These are phyloP conservation scores for Aspergillus thermomutatus DNA, from an alignment of 2,329 filamentous ascomycete genomes.

Conservation along the genomic window DNA sequence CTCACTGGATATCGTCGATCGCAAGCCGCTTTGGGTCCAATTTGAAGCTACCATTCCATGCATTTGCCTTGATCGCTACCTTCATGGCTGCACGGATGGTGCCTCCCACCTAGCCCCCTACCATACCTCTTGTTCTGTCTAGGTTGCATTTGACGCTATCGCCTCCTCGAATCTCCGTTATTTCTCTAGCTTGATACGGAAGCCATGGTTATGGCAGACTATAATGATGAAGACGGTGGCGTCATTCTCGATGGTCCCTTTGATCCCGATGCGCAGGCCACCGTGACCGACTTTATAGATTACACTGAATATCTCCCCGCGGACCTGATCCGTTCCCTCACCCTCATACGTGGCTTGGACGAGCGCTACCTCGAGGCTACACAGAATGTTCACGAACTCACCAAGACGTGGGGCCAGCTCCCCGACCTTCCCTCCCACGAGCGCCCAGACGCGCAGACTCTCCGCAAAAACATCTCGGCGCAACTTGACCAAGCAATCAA, in stretches of 20 bases:
- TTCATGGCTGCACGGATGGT: slow-evolving; percentile 23
- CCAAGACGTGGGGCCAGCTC: slow-evolving; percentile 45
- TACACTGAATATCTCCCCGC: slow-evolving; percentile 68
- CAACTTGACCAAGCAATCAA: slow-evolving; percentile 54
- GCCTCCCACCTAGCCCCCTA: slow-evolving; percentile 12
- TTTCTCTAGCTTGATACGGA: slow-evolving; percentile 16
- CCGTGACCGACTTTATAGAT: slow-evolving; percentile 65
- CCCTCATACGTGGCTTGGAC: slow-evolving; percentile 54
- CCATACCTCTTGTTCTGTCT: slow-evolving; percentile 7
- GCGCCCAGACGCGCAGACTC: slow-evolving; percentile 49
- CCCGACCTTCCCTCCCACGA: slow-evolving; percentile 48
- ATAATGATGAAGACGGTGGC: slow-evolving; percentile 40
- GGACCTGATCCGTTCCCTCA: slow-evolving; percentile 61
- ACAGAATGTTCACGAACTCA: slow-evolving; percentile 41
- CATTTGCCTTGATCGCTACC: slow-evolving; percentile 11
- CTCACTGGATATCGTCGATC: not conserved
- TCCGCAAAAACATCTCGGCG: slow-evolving; percentile 57
- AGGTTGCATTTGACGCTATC: slow-evolving; percentile 5
- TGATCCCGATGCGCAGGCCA: slow-evolving; percentile 63
- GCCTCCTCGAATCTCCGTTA: slow-evolving; percentile 8
- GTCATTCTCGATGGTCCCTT: slow-evolving; percentile 48
- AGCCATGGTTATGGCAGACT: slow-evolving; percentile 38
- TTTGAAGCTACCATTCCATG: slow-evolving; percentile 8
- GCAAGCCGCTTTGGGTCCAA: slow-evolving; percentile 6
- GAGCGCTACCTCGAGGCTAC: slow-evolving; percentile 43